These are phyloP conservation scores for Populus davidiana DNA, from an alignment of 345 rosid genomes.

Conservation along the genomic window DNA sequence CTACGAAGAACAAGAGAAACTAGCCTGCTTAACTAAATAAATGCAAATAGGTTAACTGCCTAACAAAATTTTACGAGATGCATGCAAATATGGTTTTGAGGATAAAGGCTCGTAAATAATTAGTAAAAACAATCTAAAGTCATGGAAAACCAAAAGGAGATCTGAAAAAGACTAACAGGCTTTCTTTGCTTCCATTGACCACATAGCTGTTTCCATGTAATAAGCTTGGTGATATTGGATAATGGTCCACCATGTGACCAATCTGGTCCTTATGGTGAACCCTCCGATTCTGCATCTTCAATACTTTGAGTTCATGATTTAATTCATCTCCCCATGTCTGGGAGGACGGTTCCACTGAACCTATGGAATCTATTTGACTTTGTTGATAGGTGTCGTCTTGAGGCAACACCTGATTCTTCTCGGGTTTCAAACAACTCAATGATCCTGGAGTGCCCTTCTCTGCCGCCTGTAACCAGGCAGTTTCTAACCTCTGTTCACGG, in stretches of 20 bases:
- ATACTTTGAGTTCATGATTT: conserved; percentile 60
- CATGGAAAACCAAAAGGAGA: neutral
- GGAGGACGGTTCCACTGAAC: conserved; percentile 48
- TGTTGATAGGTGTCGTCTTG: conserved; percentile 59
- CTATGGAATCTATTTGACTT: conserved; percentile 44
- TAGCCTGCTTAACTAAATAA: neutral
- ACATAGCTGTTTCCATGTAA: conserved; percentile 57
- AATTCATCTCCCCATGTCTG: conserved; percentile 70
- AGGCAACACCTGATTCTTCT: conserved; percentile 86
- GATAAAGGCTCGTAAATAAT: neutral
- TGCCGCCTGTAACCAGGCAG: conserved; percentile 91
- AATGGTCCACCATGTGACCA: conserved; percentile 43
- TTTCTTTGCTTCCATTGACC: conserved; percentile 59
- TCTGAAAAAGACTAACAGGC: conserved; percentile 54
- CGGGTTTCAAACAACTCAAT: conserved; percentile 57
- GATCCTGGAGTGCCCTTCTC: conserved; percentile 83
- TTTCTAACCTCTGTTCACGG: conserved; percentile 87
- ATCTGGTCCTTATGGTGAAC: conserved; percentile 52
- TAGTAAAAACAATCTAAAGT: neutral
- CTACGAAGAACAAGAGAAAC: neutral
- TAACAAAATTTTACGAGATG: neutral
- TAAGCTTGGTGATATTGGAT: conserved; percentile 81
- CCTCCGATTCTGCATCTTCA: conserved; percentile 55
- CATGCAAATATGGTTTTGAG: neutral
- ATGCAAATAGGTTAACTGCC: neutral